Evolutionary conservation across 352 stramenopile genomes (phyloP), one percentile per base, ranked within the genome.

Genomic region (Phytopythium mirpurense): DNA sequence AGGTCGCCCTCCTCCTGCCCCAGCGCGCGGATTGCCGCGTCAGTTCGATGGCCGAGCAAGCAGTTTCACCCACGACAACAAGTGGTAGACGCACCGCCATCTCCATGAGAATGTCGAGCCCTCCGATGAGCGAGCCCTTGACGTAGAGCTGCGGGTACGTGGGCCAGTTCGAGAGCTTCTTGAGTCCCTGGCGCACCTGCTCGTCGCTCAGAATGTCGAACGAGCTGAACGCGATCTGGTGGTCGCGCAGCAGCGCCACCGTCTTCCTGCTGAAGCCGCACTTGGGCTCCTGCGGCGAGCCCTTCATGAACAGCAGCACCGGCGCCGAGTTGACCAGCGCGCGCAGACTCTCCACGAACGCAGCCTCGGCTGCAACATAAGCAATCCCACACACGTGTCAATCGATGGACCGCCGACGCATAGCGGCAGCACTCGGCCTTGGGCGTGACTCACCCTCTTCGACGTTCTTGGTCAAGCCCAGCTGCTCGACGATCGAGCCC

Each of bases 71-170:
- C n/a, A n/a, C n/a, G n/a, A n/a, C n/a, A n/a, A n/a, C n/a, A n/a
- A n/a, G n/a, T n/a, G n/a, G n/a, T 51, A 1, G 14, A 29, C 34
- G 29, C 59, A 78, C 80, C 24, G 78, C 78, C 82, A 98, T 96
- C 63, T 98, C 95, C 43, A 97, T 97, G 41, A 98, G 70, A 63
- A 98, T 98, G 67, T 98, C 95, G 8, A 98, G 72, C 2, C 95
- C 95, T 19, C 95, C 95, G 46, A 98, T 54, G 19, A 98, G 68
- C 59, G 96, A 85, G n/a, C 95, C 95, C 56, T 92, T 90, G 9
- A 97, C 92, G 72, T 98, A 98, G 7, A 98, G 65, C 81, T 98
- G 96, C 31, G 96, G 96, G 69, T 98, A 99, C 24, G 96, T 99
- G 0, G 96, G 96, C 96, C 96, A 99, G 75, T 98, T 94, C 26